A percentile compares a stretch with the other conserved stretches of the same genome.
These are phyloP conservation scores for Geranium brycei DNA, from an alignment of 345 rosid genomes.

Conservation along the genomic window DNA sequence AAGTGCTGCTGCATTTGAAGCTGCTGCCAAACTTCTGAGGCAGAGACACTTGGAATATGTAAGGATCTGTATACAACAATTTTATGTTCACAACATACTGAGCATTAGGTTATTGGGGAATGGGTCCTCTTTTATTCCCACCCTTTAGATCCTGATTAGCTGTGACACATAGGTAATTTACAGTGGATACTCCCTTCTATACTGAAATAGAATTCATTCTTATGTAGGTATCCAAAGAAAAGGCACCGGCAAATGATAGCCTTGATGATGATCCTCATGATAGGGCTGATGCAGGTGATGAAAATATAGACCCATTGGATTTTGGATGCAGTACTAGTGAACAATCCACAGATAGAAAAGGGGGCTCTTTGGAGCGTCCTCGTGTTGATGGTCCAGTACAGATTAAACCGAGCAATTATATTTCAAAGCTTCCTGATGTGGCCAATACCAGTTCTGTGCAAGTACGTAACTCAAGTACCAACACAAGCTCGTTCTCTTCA, in stretches of 20 bases:
- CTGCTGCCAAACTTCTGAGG: slow-evolving; percentile 39
- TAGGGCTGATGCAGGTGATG: neutral
- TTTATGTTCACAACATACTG: neutral
- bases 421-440: neutral
- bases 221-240: slow-evolving; percentile 32
- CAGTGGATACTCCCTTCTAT: too few species aligned
- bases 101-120: neutral
- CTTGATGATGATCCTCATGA: slow-evolving; percentile 13
- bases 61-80: slow-evolving; percentile 16
- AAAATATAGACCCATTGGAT: neutral
- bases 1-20: slow-evolving; percentile 57
- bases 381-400: too few species aligned
- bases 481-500: neutral
- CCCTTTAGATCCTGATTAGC: neutral
- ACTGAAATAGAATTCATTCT: too few species aligned
- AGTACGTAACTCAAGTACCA: neutral
- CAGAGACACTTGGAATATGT: slow-evolving; percentile 27
- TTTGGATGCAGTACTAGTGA: neutral
- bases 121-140: neutral
- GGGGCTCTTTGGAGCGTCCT: neutral
- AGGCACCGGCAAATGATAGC: slow-evolving; percentile 19
- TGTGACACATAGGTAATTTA: neutral
- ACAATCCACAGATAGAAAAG: neutral
- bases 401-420: too few species aligned
- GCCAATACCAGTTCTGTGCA: neutral